Evolutionary conservation across 169 alveolate genomes (phyloP).

Genomic region (Plasmodium gonderi): DNA sequence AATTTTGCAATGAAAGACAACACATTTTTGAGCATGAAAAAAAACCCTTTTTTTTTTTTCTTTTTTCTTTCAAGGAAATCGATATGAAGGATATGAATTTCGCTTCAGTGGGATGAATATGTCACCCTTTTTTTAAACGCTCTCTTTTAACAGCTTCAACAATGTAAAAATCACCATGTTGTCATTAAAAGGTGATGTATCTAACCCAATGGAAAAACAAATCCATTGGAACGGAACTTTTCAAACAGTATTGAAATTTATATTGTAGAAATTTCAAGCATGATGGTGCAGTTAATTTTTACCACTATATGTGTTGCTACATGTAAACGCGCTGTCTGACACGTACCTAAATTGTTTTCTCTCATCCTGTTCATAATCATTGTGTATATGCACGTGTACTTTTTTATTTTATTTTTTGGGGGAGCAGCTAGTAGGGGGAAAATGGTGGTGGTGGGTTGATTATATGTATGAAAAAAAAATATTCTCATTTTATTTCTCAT

Average conservation of each 20-base stretch:
- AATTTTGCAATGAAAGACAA: neutral
- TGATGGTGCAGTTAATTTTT: neutral
- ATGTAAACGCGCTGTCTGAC: neutral
- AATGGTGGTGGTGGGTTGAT: too few relatives aligned
- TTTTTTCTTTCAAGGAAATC: neutral
- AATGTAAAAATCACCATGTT: neutral
- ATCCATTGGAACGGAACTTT: neutral
- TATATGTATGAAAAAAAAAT: neutral
- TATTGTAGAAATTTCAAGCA: neutral
- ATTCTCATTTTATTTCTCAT: neutral
- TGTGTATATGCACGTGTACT: neutral
- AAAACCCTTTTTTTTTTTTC: neutral
- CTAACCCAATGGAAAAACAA: neutral
- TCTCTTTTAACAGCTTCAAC: neutral
- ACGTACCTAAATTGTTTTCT: neutral
- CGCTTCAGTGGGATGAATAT: neutral
- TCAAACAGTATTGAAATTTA: neutral
- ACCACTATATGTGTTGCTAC: neutral
- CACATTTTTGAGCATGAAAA: neutral
- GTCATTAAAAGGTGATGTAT: neutral
- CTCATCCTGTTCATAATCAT: neutral
- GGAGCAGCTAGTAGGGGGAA: too few relatives aligned
- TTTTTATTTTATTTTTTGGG: neutral
- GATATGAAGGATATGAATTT: neutral
- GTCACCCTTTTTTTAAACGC: neutral